Conservation (phyloP, 768 basidiomycete species). For the Roridomyces roridus region DNA sequence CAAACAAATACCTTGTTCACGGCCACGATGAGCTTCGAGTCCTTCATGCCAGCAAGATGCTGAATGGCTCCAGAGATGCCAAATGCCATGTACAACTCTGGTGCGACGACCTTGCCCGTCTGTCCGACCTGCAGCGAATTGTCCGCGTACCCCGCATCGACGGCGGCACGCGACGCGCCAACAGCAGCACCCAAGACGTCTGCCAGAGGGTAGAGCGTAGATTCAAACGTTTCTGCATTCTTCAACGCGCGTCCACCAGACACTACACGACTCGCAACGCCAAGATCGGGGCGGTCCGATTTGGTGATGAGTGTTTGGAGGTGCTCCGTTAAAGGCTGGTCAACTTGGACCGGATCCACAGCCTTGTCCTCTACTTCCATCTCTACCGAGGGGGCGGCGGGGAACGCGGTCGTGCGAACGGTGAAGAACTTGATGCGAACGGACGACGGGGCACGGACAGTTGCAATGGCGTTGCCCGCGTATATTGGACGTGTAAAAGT, state of each 20-base stretch:
- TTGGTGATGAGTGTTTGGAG: constrained; percentile 80
- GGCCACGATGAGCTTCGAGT: constrained; percentile 97
- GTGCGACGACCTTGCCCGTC: constrained; percentile 98
- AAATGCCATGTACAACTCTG: constrained; percentile 93
- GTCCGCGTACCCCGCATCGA: constrained; percentile 97
- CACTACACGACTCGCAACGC: constrained; percentile 85
- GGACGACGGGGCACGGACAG: constrained; percentile 79
- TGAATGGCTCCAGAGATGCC: constrained; percentile 99
- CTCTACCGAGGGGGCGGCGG: constrained; percentile 63
- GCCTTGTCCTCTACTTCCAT: constrained; percentile 64
- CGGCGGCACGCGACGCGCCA: constrained; percentile 97
- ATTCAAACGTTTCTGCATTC: constrained; percentile 90
- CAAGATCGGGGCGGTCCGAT: constrained; percentile 93
- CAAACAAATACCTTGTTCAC: constrained; percentile 81
- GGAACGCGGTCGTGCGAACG: constrained; percentile 90
- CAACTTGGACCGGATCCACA: constrained; percentile 67
- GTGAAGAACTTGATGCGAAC: constrained; percentile 93
- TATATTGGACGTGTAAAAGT: constrained; percentile 95
- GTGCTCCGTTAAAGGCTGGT: constrained; percentile 65
- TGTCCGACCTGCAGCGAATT: constrained; percentile 99
- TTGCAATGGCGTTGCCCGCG: constrained; percentile 96
- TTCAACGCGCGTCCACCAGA: constrained; percentile 96
- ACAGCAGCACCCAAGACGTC: constrained; percentile 94
- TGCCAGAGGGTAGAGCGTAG: constrained; percentile 87
- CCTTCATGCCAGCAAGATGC: constrained; percentile 99